Base-by-base conservation (phyloP, 148 eudicot species). In the Spergularia bocconei region DNA sequence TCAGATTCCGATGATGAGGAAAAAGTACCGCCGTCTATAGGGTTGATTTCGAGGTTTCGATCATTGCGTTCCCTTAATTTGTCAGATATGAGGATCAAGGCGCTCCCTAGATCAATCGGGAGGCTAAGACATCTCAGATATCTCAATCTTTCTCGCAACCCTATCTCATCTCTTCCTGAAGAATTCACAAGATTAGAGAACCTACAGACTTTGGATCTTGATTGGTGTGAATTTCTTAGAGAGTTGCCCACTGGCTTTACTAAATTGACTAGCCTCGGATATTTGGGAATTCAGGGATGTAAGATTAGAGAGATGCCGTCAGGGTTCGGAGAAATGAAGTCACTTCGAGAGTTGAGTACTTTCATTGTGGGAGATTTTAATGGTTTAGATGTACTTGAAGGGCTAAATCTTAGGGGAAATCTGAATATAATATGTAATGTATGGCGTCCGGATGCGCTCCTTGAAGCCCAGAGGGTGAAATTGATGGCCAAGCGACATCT, bases 171-270 rank as follows among this genome's bases (percentile, higher is more conserved):
- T 12, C 72, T 78, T 56, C 77, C 77, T 20, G 12, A 50, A n/a
- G 21, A 47, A 39, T 41, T 78, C 21, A 56, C 72, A 19, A n/a
- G 23, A 19, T 44, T 78, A 19, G 17, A 56, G n/a, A 64, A 66
- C 21, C 14, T 78, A 60, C 63, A 78, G 36, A 78, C 81, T 1
- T 72, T 78, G 2, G 10, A 50, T 4, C 51, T 78, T 0, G 15
- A 21, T 5, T 0, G 5, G 2, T 78, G 77, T 63, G 36, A 29
- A 29, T 0, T 0, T 11, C 70, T 78, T 9, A 13, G 4, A 16
- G 39, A 66, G 41, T 29, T 72, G 73, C 81, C 81, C 25, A 44
- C 25, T 16, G 52, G 51, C 7, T 33, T 86, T 56, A 82, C 78
- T 14, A 75, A 44, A 15, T 67, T 75, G 72, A 44, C 10, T 0